Evolutionary conservation across 2,329 filamentous ascomycete species (phyloP).

Genomic region (Nemania sp.): DNA sequence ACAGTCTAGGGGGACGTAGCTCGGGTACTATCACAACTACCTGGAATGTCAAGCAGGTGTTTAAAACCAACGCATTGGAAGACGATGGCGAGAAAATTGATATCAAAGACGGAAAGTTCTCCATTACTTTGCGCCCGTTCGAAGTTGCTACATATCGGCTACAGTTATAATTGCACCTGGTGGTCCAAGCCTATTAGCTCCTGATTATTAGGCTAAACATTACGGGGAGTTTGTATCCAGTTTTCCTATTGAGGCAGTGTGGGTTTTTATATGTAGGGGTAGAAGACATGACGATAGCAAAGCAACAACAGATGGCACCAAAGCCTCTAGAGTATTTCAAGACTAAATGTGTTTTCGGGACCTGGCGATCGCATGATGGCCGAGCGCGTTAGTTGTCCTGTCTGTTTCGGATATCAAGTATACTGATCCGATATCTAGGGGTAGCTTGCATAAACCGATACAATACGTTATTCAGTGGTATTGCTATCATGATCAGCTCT

Average conservation of each 20-base stretch:
- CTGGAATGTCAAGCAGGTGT: constrained; percentile 79
- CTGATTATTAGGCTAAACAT: background rate
- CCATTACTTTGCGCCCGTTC: constrained; percentile 79
- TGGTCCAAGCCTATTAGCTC: background rate
- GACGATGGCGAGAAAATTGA: constrained; percentile 80
- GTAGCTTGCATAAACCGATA: background rate
- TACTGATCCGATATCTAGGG: background rate
- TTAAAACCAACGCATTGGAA: constrained; percentile 88
- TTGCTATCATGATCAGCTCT: background rate
- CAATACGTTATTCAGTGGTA: background rate
- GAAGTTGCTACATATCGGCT: constrained; percentile 87
- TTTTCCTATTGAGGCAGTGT: background rate
- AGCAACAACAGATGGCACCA: background rate
- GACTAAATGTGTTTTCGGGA: background rate
- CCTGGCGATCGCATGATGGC: background rate
- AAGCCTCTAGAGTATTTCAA: background rate
- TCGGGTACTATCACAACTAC: constrained; percentile 76
- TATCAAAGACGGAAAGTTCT: constrained; percentile 63
- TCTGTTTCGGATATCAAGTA: constrained; percentile 7
- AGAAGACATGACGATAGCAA: background rate
- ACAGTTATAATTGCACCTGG: constrained; percentile 56
- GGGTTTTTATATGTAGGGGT: background rate
- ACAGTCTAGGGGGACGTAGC: constrained; percentile 85
- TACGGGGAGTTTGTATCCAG: background rate
- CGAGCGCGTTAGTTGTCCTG: background rate